Evolutionary conservation across 805 yeast species (phyloP).

Genomic region (Isabelozyma heimii): DNA sequence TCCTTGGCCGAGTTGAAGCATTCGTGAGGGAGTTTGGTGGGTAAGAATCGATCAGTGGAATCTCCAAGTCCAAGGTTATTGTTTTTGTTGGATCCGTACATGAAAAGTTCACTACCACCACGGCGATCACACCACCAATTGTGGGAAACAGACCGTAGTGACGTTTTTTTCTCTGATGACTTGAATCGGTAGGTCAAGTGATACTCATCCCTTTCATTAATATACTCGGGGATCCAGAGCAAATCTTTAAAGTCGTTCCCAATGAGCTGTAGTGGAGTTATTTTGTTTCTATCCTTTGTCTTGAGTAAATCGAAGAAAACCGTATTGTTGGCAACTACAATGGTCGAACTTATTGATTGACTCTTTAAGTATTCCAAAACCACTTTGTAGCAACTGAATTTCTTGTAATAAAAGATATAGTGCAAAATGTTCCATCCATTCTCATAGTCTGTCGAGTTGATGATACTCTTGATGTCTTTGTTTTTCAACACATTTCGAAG

Average conservation of each 20-base stretch:
- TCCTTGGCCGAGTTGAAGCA: slow-evolving; percentile 14
- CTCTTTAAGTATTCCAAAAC: slow-evolving; percentile 24
- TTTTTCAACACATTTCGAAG: slow-evolving; percentile 47
- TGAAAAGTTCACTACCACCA: slow-evolving; percentile 58
- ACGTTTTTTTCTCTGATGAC: background rate
- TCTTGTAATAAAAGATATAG: slow-evolving; percentile 57
- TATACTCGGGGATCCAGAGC: slow-evolving; percentile 41
- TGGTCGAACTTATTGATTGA: slow-evolving; percentile 1
- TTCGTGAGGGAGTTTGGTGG: slow-evolving; percentile 34
- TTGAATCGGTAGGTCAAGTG: slow-evolving; percentile 22
- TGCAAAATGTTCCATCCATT: slow-evolving; percentile 84
- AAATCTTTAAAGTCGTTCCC: slow-evolving; percentile 44
- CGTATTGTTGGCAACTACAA: slow-evolving; percentile 18
- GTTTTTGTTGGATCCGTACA: slow-evolving; percentile 63
- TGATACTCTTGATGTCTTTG: slow-evolving; percentile 40
- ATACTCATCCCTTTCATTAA: slow-evolving; percentile 32
- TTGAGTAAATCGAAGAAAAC: slow-evolving; percentile 39
- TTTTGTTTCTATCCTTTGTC: slow-evolving; percentile 66
- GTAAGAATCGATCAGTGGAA: slow-evolving; percentile 44
- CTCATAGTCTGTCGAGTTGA: slow-evolving; percentile 58
- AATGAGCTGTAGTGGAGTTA: slow-evolving; percentile 70
- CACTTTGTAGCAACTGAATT: slow-evolving; percentile 51
- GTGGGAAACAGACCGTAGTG: slow-evolving; percentile 2
- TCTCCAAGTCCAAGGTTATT: slow-evolving; percentile 68
- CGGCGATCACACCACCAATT: slow-evolving; percentile 44